These are phyloP conservation scores for Scutellaria galericulata DNA, from an alignment of 257 asterid species.

Conservation along the genomic window DNA sequence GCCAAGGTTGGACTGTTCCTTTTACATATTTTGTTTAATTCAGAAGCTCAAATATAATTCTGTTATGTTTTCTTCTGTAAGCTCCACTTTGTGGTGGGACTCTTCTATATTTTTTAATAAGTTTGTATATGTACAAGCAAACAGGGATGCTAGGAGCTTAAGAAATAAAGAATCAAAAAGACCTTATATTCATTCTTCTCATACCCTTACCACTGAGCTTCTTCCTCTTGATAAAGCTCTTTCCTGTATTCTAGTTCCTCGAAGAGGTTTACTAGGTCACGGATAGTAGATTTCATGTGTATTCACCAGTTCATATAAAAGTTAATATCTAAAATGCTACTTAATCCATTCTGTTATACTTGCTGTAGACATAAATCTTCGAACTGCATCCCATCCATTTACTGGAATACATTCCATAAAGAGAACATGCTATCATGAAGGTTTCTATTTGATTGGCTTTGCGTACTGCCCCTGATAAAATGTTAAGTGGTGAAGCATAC, in stretches of 20 bases:
- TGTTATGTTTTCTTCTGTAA: slow-evolving; percentile 14
- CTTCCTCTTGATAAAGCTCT: too few relatives aligned
- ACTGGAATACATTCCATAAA: not conserved
- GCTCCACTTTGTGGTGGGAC: slow-evolving; percentile 26
- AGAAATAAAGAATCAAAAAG: not conserved
- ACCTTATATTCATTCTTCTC: too few relatives aligned
- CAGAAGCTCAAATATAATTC: not conserved
- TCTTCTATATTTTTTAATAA: not conserved
- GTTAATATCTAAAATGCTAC: slow-evolving; percentile 5
- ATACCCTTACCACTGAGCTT: too few relatives aligned
- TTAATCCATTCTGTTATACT: not conserved
- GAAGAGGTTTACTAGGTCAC: too few relatives aligned
- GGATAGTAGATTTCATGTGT: slow-evolving; percentile 14
- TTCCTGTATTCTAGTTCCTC: too few relatives aligned
- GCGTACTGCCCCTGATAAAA: slow-evolving; percentile 1
- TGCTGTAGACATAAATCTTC: not conserved
- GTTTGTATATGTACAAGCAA: not conserved
- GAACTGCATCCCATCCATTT: slow-evolving; percentile 6
- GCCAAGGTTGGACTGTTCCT: slow-evolving; percentile 72
- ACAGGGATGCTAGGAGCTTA: slow-evolving; percentile 12
- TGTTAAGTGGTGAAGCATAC: slow-evolving; percentile 25
- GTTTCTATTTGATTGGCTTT: slow-evolving; percentile 5
- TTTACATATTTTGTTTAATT: slow-evolving; percentile 20
- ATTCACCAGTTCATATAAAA: not conserved
- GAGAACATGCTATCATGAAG: slow-evolving; percentile 14